Percentiles rank a stretch among this genome's conserved stretches.
phyloP scores from a whole-genome alignment of 2,329 filamentous ascomycete species.

The Dothistroma septosporum region DNA sequence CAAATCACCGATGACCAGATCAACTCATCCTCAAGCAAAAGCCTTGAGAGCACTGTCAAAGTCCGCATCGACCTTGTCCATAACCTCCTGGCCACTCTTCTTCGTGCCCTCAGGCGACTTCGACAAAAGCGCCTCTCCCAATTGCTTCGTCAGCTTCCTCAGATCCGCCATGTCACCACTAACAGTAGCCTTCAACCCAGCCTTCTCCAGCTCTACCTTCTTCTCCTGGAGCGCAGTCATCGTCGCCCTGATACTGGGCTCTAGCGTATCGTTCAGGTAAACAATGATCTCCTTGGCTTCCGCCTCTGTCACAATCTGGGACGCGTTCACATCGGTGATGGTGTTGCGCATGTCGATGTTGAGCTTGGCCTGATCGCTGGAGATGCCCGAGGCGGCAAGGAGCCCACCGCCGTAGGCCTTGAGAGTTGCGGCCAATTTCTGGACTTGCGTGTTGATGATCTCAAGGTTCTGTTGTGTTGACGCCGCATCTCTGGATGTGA shows the following conservation, averaged over 20 bases:
- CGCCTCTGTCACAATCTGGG: slow-evolving; percentile 14
- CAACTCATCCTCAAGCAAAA: slow-evolving; percentile 14
- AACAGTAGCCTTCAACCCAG: slow-evolving; percentile 18
- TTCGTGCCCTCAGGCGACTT: slow-evolving; percentile 18
- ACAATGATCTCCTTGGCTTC: slow-evolving; percentile 17
- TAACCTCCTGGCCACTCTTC: slow-evolving; percentile 12
- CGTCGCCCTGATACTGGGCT: slow-evolving; percentile 18
- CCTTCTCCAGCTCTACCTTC: slow-evolving; percentile 16
- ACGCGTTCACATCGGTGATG: slow-evolving; percentile 19
- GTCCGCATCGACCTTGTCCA: slow-evolving; percentile 19
- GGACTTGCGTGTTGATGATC: slow-evolving; percentile 20
- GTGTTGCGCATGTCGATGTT: slow-evolving; percentile 22
- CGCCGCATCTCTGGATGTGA: slow-evolving; percentile 17
- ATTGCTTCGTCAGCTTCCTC: slow-evolving; percentile 14
- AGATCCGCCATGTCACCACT: slow-evolving; percentile 21
- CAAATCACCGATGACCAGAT: no score
- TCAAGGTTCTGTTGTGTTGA: slow-evolving; percentile 20
- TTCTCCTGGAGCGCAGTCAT: slow-evolving; percentile 18
- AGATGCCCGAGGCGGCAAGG: slow-evolving; percentile 23
- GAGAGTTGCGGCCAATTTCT: slow-evolving; percentile 16
- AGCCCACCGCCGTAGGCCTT: slow-evolving; percentile 19
- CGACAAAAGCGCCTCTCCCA: slow-evolving; percentile 17
- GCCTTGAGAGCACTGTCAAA: slow-evolving; percentile 21
- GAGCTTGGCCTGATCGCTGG: slow-evolving; percentile 20
- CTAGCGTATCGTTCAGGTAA: slow-evolving; percentile 19